Base-by-base conservation (phyloP, 1,284 basidiomycete genomes). In the Taiwanofungus camphoratus region DNA sequence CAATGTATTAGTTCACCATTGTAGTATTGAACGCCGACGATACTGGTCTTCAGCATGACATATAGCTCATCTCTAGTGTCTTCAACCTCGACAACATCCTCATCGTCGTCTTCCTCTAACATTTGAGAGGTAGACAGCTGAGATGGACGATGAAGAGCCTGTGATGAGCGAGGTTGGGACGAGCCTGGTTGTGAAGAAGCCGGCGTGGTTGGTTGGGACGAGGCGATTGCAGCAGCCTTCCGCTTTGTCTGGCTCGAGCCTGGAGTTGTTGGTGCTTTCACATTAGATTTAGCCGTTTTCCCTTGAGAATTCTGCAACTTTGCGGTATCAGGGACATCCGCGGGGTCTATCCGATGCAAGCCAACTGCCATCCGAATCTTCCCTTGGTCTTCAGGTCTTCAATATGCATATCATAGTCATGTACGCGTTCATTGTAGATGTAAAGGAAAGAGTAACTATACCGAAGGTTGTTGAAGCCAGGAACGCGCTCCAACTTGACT, bases 11-110 rank as follows among this genome's bases (percentile, higher is more conserved):
- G 36, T 12, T 49, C 5, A 78, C 85, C 85, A 56, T 69, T 69
- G 56, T 92, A 92, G 58, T 92, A 88, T 56, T 89, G 87, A 9
- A 92, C 68, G 0, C 89, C 89, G 0, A 92, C 90, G 12, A 90
- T 77, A 37, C 74, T 80, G 0, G 82, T 76, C 8, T 63, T 64
- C 55, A 79, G 46, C 9, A 66, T 70, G 38, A 79, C 74, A 56
- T 83, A 87, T 16, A 88, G 63, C 61, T 92, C 82, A 45, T 86
- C 82, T 12, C 46, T 62, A 5, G 55, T 56, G 36, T 87, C 78
- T 34, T 67, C 64, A 30, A 76, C 50, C 5, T 53, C 52, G 26
- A 62, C 61, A 11, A 70, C 66, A 5, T 75, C 71, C 8, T 61
- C 62, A 9, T 65, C 64, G 13, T 74, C 71, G 15, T 72, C 66